A percentile compares a stretch with the other conserved stretches of the same genome.
Evolutionary conservation across 163 green algal species (phyloP).

Genomic region (Chlorella variabilis): DNA sequence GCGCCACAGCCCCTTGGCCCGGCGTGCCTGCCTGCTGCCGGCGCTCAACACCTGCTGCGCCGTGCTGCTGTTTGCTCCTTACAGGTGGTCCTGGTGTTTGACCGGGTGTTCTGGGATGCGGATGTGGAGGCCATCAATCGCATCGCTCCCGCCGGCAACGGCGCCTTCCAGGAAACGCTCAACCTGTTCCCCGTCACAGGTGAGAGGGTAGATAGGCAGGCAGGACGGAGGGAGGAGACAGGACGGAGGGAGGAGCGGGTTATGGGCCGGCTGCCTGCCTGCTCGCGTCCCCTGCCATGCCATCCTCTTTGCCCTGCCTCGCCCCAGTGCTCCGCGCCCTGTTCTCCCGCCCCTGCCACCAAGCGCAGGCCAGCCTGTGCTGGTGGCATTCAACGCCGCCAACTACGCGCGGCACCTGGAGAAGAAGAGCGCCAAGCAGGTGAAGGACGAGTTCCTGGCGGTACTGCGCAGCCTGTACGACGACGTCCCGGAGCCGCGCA

Average conservation of each 20-base stretch:
- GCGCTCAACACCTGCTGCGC: no score
- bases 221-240: no score
- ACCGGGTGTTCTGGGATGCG: background rate
- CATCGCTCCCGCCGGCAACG: background rate
- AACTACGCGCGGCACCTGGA: background rate
- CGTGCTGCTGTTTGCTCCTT: background rate
- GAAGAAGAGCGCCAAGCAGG: background rate
- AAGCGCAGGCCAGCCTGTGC: slow-evolving; percentile 18
- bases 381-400: slow-evolving; percentile 16
- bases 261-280: background rate
- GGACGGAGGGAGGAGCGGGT: no score
- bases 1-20: no score
- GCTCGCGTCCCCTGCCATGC: background rate
- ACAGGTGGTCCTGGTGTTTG: slow-evolving; percentile 9
- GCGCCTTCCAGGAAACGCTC: background rate
- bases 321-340: no score
- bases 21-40: no score
- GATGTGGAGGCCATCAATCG: background rate
- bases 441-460: slow-evolving; percentile 13
- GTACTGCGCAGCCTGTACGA: background rate
- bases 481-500: background rate
- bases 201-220: background rate
- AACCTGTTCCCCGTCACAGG: slow-evolving; percentile 7
- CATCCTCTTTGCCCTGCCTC: no score
- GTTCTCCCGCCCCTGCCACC: no score